These are phyloP conservation scores for Cordyceps javanica DNA, from an alignment of 2,329 filamentous ascomycete species.

Conservation along the genomic window DNA sequence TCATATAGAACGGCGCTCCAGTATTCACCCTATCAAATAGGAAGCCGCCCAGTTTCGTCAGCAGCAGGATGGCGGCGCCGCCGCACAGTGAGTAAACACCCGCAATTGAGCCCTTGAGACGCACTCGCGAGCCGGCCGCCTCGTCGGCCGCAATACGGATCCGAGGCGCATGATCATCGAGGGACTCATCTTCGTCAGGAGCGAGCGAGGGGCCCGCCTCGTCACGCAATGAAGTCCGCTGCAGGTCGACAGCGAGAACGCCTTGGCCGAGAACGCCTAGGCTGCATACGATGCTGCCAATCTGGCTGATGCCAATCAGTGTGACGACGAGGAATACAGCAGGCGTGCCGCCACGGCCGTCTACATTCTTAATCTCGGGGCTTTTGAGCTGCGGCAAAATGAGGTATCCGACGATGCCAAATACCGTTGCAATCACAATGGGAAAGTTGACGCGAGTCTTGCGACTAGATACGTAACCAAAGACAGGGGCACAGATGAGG, in stretches of 20 bases:
- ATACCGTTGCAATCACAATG: constrained; percentile 61
- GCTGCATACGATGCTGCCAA: constrained; percentile 92
- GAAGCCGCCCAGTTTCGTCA: constrained; percentile 85
- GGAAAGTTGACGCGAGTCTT: constrained; percentile 64
- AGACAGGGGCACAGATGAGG: constrained; percentile 75
- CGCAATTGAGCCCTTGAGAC: constrained; percentile 87
- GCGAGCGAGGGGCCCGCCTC: constrained; percentile 21
- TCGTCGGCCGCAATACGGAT: constrained; percentile 27
- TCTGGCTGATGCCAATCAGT: constrained; percentile 85
- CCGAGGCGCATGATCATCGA: constrained; percentile 34
- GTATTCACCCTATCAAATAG: constrained; percentile 72
- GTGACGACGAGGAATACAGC: constrained; percentile 70
- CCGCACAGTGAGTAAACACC: constrained; percentile 91
- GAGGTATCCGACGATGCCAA: constrained; percentile 73
- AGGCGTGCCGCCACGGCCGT: constrained; percentile 60
- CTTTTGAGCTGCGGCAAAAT: constrained; percentile 70
- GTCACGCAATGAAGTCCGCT: constrained; percentile 20
- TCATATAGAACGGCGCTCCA: constrained; percentile 87
- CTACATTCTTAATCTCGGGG: constrained; percentile 62
- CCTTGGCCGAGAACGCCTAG: constrained; percentile 81
- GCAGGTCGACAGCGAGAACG: constrained; percentile 53
- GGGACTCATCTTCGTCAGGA: constrained; percentile 33
- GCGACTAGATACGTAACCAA: constrained; percentile 76
- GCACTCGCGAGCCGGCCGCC: constrained; percentile 40
- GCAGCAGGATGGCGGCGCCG: constrained; percentile 78